These are phyloP conservation scores for Capronia americana DNA, from an alignment of 2,329 filamentous ascomycete genomes.

Conservation along the genomic window DNA sequence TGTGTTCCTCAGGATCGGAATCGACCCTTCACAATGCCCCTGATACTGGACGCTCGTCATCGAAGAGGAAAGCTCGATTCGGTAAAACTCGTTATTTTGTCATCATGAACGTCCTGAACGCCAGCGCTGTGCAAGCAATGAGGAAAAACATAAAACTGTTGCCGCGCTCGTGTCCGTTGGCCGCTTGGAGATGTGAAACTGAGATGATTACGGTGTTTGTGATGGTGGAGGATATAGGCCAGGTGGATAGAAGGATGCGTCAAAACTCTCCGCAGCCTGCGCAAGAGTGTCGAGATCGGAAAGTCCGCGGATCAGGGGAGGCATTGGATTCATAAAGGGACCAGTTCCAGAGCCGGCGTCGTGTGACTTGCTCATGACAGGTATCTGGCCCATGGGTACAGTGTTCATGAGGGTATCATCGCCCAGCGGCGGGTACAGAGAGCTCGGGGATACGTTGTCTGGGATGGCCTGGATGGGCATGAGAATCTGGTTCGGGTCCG, in stretches of 20 bases:
- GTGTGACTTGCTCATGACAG: conserved; percentile 17
- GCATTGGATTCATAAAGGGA: conserved; percentile 24
- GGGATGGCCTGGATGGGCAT: conserved; percentile 36
- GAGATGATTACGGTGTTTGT: neutral
- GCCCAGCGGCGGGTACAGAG: conserved; percentile 37
- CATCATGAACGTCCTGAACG: conserved; percentile 17
- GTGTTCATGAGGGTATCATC: conserved; percentile 34
- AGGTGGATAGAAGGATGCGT: conserved; percentile 37
- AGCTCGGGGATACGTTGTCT: conserved; percentile 33
- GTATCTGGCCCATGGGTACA: conserved; percentile 14
- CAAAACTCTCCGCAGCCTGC: conserved; percentile 39
- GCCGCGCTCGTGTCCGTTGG: neutral
- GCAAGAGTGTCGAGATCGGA: conserved; percentile 41
- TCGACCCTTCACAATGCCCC: neutral
- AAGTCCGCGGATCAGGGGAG: conserved; percentile 36
- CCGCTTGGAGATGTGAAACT: neutral
- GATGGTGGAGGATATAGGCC: conserved; percentile 5
- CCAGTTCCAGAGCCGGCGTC: conserved; percentile 8
- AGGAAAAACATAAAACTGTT: neutral
- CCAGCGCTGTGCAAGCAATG: conserved; percentile 26
- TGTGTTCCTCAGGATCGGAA: neutral
- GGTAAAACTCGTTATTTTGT: conserved; percentile 7
- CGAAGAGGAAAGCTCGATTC: conserved; percentile 2
- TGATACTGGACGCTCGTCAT: neutral
- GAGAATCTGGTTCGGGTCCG: conserved; percentile 29